Conservation (phyloP, 176 grass and related monocot genomes). For the Rhynchospora tenuis region DNA sequence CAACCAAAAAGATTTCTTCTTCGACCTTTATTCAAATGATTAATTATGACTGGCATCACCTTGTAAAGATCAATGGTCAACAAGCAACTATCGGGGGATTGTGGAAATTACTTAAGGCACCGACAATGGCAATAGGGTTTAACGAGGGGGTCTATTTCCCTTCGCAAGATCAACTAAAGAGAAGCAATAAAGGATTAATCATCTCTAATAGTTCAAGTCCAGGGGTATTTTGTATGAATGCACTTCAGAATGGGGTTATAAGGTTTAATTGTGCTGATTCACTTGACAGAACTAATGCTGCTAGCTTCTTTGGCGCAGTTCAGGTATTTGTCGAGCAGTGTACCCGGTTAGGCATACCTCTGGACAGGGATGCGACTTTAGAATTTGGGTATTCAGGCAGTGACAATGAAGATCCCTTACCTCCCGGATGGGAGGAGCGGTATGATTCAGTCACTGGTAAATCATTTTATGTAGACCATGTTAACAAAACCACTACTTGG, state of each 20-base stretch:
- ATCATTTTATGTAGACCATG: constrained; percentile 93
- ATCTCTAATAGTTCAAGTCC: constrained; percentile 49
- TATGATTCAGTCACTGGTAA: constrained; percentile 91
- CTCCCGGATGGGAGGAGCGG: constrained; percentile 89
- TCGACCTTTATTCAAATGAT: constrained; percentile 88
- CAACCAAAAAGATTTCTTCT: constrained; percentile 52
- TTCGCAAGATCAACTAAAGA: constrained; percentile 54
- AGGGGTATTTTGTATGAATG: constrained; percentile 69
- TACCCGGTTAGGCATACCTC: constrained; percentile 59
- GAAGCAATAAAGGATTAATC: constrained; percentile 56
- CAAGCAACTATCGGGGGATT: constrained; percentile 79
- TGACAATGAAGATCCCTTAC: constrained; percentile 50
- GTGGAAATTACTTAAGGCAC: constrained; percentile 77
- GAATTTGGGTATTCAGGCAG: constrained; percentile 55
- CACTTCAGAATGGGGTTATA: constrained; percentile 90
- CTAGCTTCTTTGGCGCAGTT: constrained; percentile 96
- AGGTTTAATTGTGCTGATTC: constrained; percentile 99
- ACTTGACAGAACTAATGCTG: constrained; percentile 96
- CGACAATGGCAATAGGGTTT: constrained; percentile 83
- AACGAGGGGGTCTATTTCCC: constrained; percentile 82
- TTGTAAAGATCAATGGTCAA: constrained; percentile 75
- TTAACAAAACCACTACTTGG: constrained; percentile 82
- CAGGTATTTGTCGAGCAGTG: constrained; percentile 99
- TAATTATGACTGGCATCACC: constrained; percentile 98
- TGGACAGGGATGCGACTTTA: constrained; percentile 71